Conservation (phyloP, 2,329 filamentous ascomycete genomes). For the Talaromyces sp. region DNA sequence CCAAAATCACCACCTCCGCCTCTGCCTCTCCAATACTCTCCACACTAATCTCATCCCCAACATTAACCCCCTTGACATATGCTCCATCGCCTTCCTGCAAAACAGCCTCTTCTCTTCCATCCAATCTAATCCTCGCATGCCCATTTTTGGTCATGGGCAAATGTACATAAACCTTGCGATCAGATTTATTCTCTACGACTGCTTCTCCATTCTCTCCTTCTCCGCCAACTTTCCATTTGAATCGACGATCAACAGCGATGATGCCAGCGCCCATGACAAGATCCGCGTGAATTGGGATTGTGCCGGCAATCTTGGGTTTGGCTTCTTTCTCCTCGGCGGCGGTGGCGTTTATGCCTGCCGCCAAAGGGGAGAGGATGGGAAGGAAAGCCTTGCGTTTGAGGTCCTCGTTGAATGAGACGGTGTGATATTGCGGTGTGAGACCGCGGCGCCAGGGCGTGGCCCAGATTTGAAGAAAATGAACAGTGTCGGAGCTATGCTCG, state of each 20-base stretch:
- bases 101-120: constrained; percentile 62
- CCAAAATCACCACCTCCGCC: constrained; percentile 66
- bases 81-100: constrained; percentile 77
- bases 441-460: constrained; percentile 72
- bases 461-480: constrained; percentile 90
- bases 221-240: constrained; percentile 69
- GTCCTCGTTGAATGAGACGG: constrained; percentile 67
- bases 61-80: constrained; percentile 64
- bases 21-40: constrained; percentile 67
- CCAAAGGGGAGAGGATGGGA: constrained; percentile 71
- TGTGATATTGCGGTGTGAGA: constrained; percentile 73
- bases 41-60: constrained; percentile 61
- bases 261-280: constrained; percentile 78
- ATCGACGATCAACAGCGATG: constrained; percentile 61
- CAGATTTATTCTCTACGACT: constrained; percentile 40
- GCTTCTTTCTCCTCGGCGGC: constrained; percentile 62
- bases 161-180: constrained; percentile 74
- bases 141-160: constrained; percentile 74
- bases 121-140: constrained; percentile 67
- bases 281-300: constrained; percentile 81
- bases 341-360: constrained; percentile 62
- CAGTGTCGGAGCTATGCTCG: constrained; percentile 57
- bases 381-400: constrained; percentile 69
- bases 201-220: constrained; percentile 17
- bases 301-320: constrained; percentile 59